Evolutionary conservation across 2,329 filamentous ascomycete species (phyloP).

Genomic region (Escovopsis weberi): DNA sequence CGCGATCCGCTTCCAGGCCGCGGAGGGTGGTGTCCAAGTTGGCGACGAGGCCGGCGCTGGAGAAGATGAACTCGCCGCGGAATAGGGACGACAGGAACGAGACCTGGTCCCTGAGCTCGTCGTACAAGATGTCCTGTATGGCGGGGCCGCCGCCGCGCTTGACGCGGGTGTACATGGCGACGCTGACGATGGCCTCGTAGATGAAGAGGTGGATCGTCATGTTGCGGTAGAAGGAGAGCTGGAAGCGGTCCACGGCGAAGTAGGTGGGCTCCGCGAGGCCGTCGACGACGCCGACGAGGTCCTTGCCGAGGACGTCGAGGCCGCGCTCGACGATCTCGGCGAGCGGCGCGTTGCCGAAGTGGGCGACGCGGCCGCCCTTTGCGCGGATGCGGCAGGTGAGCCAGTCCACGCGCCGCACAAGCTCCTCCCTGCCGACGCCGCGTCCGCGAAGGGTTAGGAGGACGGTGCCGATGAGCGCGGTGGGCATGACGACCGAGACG

Average conservation of each 20-base stretch:
- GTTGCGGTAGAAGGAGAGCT: constrained; percentile 95
- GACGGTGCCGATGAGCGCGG: constrained; percentile 86
- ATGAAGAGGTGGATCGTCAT: constrained; percentile 99
- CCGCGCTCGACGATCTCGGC: constrained; percentile 76
- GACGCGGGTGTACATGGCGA: constrained; percentile 77
- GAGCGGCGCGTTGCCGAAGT: constrained; percentile 72
- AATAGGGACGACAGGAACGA: constrained; percentile 87
- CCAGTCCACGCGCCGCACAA: constrained; percentile 83
- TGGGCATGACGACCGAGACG: constrained; percentile 96
- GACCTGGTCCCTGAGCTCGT: constrained; percentile 63
- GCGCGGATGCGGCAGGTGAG: constrained; percentile 64
- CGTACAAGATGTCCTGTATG: constrained; percentile 64
- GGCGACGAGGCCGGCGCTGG: constrained; percentile 62
- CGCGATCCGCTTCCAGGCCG: constrained; percentile 62
- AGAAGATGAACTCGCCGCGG: constrained; percentile 93
- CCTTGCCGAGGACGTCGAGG: constrained; percentile 78
- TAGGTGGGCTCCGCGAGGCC: constrained; percentile 83
- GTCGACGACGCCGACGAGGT: constrained; percentile 67
- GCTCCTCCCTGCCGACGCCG: constrained; percentile 75
- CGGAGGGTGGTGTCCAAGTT: constrained; percentile 72
- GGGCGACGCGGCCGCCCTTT: constrained; percentile 84
- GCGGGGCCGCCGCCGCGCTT: constrained; percentile 80
- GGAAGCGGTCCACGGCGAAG: constrained; percentile 90
- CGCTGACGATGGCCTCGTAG: constrained; percentile 78
- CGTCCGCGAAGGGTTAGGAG: constrained; percentile 80